Conservation (phyloP, 2,329 filamentous ascomycete species). For the Cladosporium oxysporum region DNA sequence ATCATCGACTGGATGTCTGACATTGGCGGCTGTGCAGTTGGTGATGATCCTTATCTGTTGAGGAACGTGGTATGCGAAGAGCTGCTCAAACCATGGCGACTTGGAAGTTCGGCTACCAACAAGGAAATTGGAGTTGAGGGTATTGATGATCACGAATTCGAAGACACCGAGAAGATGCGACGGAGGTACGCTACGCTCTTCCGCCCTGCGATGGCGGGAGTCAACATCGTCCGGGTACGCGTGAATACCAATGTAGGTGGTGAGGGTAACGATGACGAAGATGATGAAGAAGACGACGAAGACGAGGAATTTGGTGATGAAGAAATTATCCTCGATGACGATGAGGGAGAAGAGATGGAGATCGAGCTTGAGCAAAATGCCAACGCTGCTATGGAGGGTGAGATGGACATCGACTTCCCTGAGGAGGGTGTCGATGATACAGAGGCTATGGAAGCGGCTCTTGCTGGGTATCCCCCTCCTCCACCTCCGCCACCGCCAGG, state of each 20-base stretch:
- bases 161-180: slow-evolving; percentile 50
- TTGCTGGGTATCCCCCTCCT: slow-evolving; percentile 72
- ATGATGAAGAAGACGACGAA: slow-evolving; percentile 49
- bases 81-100: slow-evolving; percentile 81
- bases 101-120: slow-evolving; percentile 81
- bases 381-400: slow-evolving; percentile 38
- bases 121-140: slow-evolving; percentile 74
- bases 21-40: slow-evolving; percentile 85
- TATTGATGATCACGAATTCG: slow-evolving; percentile 75
- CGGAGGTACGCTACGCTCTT: slow-evolving; percentile 44
- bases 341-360: slow-evolving; percentile 49
- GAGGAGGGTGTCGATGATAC: slow-evolving; percentile 63
- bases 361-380: slow-evolving; percentile 37
- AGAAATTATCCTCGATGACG: not conserved
- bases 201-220: slow-evolving; percentile 29
- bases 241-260: slow-evolving; percentile 47
- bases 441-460: slow-evolving; percentile 74
- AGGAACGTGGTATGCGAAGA: slow-evolving; percentile 86
- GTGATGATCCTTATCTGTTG: slow-evolving; percentile 75
- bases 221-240: slow-evolving; percentile 32
- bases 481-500: slow-evolving; percentile 55
- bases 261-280: slow-evolving; percentile 46
- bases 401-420: slow-evolving; percentile 50
- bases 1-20: slow-evolving; percentile 96
- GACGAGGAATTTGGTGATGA: slow-evolving; percentile 32